phyloP scores from a whole-genome alignment of 148 eudicot species.

The Fagopyrum tataricum region DNA sequence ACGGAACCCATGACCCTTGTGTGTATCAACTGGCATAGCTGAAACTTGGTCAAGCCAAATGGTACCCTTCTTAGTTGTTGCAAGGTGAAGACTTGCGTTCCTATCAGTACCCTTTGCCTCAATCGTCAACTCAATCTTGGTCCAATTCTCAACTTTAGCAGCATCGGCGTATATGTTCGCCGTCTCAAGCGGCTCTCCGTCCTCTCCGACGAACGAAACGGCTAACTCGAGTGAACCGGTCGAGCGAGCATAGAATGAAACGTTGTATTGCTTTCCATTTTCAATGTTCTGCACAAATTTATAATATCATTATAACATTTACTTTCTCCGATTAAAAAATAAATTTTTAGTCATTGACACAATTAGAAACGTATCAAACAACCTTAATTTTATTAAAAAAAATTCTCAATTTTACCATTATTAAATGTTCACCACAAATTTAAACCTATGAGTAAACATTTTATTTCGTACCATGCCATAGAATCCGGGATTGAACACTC shows the following conservation, averaged over 20 bases:
- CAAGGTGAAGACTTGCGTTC: slow-evolving; percentile 56
- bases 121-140: slow-evolving; percentile 38
- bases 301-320: too few relatives aligned
- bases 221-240: slow-evolving; percentile 15
- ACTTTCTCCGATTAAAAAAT: too few relatives aligned
- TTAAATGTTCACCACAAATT: too few relatives aligned
- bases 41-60: slow-evolving; percentile 95
- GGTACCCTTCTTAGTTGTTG: slow-evolving; percentile 44
- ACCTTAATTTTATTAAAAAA: too few relatives aligned
- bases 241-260: slow-evolving; percentile 20
- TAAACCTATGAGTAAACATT: too few relatives aligned
- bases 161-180: slow-evolving; percentile 16
- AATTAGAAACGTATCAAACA: too few relatives aligned
- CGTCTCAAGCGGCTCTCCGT: slow-evolving; percentile 23
- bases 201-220: slow-evolving; percentile 19
- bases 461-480: slow-evolving; percentile 47
- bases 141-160: slow-evolving; percentile 48
- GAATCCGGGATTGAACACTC: slow-evolving; percentile 35
- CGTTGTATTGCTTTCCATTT: slow-evolving; percentile 22
- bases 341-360: too few relatives aligned
- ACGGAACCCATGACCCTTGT: slow-evolving; percentile 93
- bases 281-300: slow-evolving; percentile 23
- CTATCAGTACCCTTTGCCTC: slow-evolving; percentile 40
- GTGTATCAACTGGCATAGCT: slow-evolving; percentile 65
- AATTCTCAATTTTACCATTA: too few relatives aligned